Base-by-base conservation (phyloP, 2,329 filamentous ascomycete species). In the Biscogniauxia sp. region DNA sequence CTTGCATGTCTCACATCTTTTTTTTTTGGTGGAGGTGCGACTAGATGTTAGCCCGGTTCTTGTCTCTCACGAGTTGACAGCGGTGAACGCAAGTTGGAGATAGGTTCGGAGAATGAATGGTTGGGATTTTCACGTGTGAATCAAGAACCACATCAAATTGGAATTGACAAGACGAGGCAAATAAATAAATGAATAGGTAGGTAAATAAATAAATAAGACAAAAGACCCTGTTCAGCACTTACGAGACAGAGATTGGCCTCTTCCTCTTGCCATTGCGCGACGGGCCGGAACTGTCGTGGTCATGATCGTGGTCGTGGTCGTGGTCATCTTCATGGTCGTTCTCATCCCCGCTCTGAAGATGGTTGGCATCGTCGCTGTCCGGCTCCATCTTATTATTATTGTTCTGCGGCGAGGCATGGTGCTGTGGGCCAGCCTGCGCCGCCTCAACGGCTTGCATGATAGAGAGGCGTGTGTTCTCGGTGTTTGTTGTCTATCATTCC, bases 1-100 rank as follows among this genome's bases (percentile, higher is more conserved):
- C 76, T 93, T 93, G 79, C 90, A 92, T 56, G 90, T 82, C 76
- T 93, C 91, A 72, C 91, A 89, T 70, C 87, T 89, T 75, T 71
- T 70, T 26, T 32, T 53, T 67, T 56, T 59, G 13, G 45, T 19
- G 5, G 3, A 13, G 19, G 50, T 51, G 50, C 8, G 19, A 23
- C 23, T 20, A 19, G 50, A n/a, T 45, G 37, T 55, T 41, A 55
- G 53, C 28, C n/a, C 13, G 57, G 32, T 67, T 67, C 45, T 66
- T 61, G 68, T 60, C 50, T 58, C 32, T 52, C 54, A 15, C 25
- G 49, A 60, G 32, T 32, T 51, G 25, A 55, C 20, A 54, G 53
- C 25, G 55, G 3, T 53, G 25, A 55, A 58, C 45, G 20, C 49
- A 41, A 54, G 55, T 20, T 57, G 32, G 54, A n/a, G 56, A 58